Evolutionary conservation across 306 rosid genomes (phyloP).

Genomic region (Quillaja saponaria): DNA sequence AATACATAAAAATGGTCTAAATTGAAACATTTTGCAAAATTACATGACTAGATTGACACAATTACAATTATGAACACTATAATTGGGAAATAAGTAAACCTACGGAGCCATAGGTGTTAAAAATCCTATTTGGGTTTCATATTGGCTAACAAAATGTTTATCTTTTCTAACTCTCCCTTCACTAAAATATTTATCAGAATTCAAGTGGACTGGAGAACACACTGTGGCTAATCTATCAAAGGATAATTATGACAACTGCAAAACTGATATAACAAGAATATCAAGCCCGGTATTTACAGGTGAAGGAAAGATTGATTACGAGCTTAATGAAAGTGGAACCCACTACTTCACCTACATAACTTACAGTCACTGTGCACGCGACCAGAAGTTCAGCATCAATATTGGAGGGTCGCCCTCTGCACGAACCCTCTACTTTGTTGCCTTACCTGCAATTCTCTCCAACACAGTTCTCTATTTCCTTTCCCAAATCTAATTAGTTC

Average conservation of each 20-base stretch:
- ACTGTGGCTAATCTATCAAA: neutral
- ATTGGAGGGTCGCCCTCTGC: constrained; percentile 12
- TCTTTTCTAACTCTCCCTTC: too few species aligned
- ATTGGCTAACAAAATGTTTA: too few species aligned
- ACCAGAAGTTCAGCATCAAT: constrained; percentile 31
- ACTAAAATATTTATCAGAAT: too few species aligned
- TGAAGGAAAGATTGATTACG: too few species aligned
- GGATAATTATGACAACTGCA: constrained; percentile 25
- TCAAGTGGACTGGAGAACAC: constrained; percentile 19
- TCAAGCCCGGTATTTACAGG: too few species aligned
- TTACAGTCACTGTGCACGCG: constrained; percentile 20
- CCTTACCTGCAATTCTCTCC: constrained; percentile 19
- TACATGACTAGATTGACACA: too few species aligned
- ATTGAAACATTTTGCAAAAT: too few species aligned
- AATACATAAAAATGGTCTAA: too few species aligned
- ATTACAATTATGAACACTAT: too few species aligned
- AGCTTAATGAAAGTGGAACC: neutral
- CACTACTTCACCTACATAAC: constrained; percentile 33
- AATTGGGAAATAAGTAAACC: too few species aligned
- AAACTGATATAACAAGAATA: neutral
- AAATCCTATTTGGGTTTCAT: neutral
- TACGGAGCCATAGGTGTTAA: neutral
- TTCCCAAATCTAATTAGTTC: neutral
- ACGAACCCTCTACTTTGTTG: neutral
- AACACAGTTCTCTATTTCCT: neutral